phyloP scores from a whole-genome alignment of 345 rosid species.

The Gossypium rotundifolium region DNA sequence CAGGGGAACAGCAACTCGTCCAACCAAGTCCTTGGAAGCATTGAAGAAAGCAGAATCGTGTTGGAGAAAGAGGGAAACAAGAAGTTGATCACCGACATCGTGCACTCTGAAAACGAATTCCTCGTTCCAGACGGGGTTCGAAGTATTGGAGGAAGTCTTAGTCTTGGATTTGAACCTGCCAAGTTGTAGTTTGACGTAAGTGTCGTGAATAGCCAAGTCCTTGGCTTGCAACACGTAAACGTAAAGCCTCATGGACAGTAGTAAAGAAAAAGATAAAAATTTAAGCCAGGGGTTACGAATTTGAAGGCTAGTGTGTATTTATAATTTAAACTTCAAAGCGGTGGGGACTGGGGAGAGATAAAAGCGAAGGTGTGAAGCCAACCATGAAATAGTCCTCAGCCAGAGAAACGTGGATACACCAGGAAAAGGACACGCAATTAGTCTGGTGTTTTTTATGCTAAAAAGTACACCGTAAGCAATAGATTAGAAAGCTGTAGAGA shows the following conservation, averaged over 20 bases:
- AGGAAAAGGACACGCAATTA: conserved; percentile 15
- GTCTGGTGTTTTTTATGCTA: too few species aligned
- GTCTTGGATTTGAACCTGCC: conserved; percentile 70
- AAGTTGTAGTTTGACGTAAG: conserved; percentile 51
- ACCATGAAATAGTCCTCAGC: background rate
- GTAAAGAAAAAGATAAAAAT: background rate
- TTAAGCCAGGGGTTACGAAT: background rate
- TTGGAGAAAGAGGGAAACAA: conserved; percentile 42
- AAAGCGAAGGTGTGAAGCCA: conserved; percentile 2
- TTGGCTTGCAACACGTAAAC: conserved; percentile 66
- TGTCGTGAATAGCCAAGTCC: conserved; percentile 47
- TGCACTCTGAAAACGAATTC: conserved; percentile 59
- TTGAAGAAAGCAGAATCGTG: conserved; percentile 36
- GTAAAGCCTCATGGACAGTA: conserved; percentile 54
- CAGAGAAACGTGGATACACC: conserved; percentile 15
- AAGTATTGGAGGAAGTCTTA: conserved; percentile 30
- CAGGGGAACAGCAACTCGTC: conserved; percentile 54
- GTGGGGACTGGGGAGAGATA: background rate
- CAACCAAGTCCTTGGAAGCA: conserved; percentile 40
- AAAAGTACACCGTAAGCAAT: background rate
- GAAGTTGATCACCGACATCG: conserved; percentile 39
- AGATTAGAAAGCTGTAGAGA: background rate
- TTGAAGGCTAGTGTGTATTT: background rate
- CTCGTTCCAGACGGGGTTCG: conserved; percentile 68
- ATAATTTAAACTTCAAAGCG: background rate